Evolutionary conservation across 75 land plant genomes (phyloP), one percentile per base, ranked within the genome.

Genomic region (Sequoiadendron giganteum): DNA sequence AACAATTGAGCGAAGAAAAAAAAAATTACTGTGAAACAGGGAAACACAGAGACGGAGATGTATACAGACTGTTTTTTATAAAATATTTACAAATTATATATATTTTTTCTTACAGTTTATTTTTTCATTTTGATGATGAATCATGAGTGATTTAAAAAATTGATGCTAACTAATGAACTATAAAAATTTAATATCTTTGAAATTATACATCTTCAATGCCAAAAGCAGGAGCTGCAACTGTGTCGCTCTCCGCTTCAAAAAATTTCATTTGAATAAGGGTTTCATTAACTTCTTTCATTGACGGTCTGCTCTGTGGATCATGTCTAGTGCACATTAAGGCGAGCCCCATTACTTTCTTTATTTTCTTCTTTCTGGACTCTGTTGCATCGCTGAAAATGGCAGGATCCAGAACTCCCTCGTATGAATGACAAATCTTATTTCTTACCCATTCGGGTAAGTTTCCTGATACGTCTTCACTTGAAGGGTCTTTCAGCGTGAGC

Each of bases 401-500:
- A 34, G 77, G 77, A 34, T 75, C 77, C 3, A 75, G 38, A 75
- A 75, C 32, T 34, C 34, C 14, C 10, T 25, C 38, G 5, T 75
- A 75, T 34, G 4, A 9, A 32, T 75, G 16, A 34, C 2, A 0
- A 10, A 34, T 10, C 77, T 75, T 34, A 13, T 34, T 32, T 75
- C 77, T 34, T 34, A 75, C 39, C 77, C 77, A 75, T 75, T 34
- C 77, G 0, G 77, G 16, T 13, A 75, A 75, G 77, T 75, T 34
- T 75, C 77, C 77, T 2, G 13, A 32, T 2, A 75, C 77, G 0
- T 32, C 16, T 32, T 75, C 77, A 7, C 38, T 75, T 75, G 77
- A 11, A 75, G 77, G 77, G 3, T 13, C 14, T 34, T 75, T 75
- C 3, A 75, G 38, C 0, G 91, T 89, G 32, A 89, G 38, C 21